Conservation (phyloP, 352 stramenopile species). For the Pythium chondricola region DNA sequence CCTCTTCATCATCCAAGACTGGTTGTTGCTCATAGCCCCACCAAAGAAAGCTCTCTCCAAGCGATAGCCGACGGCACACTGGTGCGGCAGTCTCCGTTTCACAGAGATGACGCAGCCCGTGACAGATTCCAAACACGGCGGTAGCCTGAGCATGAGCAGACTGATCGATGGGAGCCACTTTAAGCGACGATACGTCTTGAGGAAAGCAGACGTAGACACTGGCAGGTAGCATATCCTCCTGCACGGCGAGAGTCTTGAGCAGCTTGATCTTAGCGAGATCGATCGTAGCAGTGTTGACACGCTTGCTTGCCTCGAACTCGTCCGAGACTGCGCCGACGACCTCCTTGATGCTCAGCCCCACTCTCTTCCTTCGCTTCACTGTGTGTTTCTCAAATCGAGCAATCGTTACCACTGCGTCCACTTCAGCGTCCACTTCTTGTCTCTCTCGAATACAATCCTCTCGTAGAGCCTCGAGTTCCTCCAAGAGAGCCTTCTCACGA, state of each 20-base stretch:
- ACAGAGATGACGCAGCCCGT: conserved; percentile 26
- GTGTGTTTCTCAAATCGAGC: conserved; percentile 29
- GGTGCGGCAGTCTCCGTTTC: conserved; percentile 7
- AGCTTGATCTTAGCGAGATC: conserved; percentile 11
- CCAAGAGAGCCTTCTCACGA: conserved; percentile 7
- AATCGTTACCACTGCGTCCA: conserved; percentile 19
- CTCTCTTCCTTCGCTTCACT: conserved; percentile 25
- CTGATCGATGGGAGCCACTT: neutral
- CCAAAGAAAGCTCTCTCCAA: conserved; percentile 29
- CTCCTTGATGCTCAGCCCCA: conserved; percentile 27
- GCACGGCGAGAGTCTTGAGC: conserved; percentile 17
- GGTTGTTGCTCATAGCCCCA: conserved; percentile 16
- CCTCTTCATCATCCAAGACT: neutral
- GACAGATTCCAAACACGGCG: conserved; percentile 20
- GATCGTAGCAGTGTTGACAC: conserved; percentile 10
- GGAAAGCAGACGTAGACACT: conserved; percentile 32
- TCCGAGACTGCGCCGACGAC: conserved; percentile 6
- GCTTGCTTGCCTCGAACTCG: conserved; percentile 18
- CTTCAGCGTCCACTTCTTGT: conserved; percentile 6
- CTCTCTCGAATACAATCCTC: conserved; percentile 6
- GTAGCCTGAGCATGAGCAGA: neutral
- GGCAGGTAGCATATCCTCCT: conserved; percentile 14
- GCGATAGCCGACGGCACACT: conserved; percentile 20
- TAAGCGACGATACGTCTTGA: conserved; percentile 10
- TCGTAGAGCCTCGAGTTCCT: conserved; percentile 6